Conservation (phyloP, 2,329 filamentous ascomycete species). For the Beauveria scarabaeidicola region DNA sequence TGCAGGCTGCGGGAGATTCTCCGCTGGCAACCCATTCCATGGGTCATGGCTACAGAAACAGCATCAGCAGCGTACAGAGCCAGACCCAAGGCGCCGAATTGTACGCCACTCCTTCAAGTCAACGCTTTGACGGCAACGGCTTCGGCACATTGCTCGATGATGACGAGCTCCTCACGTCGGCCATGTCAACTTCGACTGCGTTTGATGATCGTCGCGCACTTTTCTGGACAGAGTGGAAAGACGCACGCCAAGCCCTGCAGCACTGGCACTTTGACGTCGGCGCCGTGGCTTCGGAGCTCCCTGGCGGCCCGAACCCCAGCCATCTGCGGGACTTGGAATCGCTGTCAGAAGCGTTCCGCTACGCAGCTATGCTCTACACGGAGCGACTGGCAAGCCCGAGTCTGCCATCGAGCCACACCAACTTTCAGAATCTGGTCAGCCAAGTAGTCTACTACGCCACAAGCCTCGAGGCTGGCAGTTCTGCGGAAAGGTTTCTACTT, state of each 20-base stretch:
- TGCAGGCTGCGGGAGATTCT: conserved; percentile 12
- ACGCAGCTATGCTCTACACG: conserved; percentile 80
- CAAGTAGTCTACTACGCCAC: conserved; percentile 78
- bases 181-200: conserved; percentile 32
- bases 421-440: conserved; percentile 75
- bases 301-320: conserved; percentile 41
- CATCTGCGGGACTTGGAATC: conserved; percentile 69
- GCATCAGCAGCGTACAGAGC: conserved; percentile 15
- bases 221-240: conserved; percentile 87
- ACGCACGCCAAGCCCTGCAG: conserved; percentile 66
- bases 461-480: conserved; percentile 62
- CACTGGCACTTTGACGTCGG: conserved; percentile 67
- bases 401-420: conserved; percentile 62
- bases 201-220: conserved; percentile 51
- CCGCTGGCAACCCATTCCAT: conserved; percentile 31
- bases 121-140: conserved; percentile 59
- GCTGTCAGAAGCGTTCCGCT: conserved; percentile 84
- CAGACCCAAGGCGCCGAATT: conserved; percentile 22
- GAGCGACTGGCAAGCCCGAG: conserved; percentile 76
- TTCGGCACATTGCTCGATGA: conserved; percentile 50
- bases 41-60: conserved; percentile 34
- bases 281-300: conserved; percentile 42
- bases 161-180: conserved; percentile 40
- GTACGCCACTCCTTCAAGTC: conserved; percentile 31
- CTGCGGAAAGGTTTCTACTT: conserved; percentile 78